Evolutionary conservation across 495 filamentous ascomycete species (phyloP).

Genomic region (Daldinia bambusicola): DNA sequence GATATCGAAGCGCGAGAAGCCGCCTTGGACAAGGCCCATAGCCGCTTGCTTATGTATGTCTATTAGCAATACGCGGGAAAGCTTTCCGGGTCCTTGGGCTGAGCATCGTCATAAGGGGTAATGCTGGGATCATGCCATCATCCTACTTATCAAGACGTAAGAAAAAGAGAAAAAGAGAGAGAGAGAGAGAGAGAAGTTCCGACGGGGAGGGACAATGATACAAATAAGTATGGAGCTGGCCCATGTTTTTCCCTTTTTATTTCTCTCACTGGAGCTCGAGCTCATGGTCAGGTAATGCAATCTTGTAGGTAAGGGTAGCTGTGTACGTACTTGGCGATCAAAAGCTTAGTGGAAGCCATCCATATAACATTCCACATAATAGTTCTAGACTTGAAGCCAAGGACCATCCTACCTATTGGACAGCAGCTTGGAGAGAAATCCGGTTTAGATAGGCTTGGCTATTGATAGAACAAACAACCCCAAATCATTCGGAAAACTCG

Average conservation of each 20-base stretch:
- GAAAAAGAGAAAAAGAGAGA: too few relatives aligned
- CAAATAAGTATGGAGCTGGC: not conserved
- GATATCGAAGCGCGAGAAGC: constrained; percentile 24
- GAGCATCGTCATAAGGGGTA: not conserved
- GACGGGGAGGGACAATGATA: not conserved
- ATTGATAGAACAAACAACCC: not conserved
- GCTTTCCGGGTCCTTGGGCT: not conserved
- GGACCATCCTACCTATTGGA: not conserved
- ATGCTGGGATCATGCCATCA: not conserved
- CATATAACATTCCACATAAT: not conserved
- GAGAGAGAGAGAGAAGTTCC: not conserved
- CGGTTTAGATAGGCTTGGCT: not conserved
- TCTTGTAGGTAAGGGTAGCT: not conserved
- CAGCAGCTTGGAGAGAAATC: not conserved
- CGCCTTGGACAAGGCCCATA: constrained; percentile 8
- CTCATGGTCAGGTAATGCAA: not conserved
- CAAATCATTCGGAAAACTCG: not conserved
- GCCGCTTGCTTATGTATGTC: not conserved
- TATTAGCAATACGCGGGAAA: constrained; percentile 6
- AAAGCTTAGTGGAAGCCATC: not conserved
- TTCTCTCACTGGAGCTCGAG: not conserved
- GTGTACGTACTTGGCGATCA: not conserved
- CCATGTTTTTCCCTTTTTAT: not conserved
- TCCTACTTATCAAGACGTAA: not conserved
- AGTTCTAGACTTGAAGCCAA: constrained; percentile 8